These are phyloP conservation scores for Kwoniella bestiolae DNA, from an alignment of 768 basidiomycete species.

Conservation along the genomic window DNA sequence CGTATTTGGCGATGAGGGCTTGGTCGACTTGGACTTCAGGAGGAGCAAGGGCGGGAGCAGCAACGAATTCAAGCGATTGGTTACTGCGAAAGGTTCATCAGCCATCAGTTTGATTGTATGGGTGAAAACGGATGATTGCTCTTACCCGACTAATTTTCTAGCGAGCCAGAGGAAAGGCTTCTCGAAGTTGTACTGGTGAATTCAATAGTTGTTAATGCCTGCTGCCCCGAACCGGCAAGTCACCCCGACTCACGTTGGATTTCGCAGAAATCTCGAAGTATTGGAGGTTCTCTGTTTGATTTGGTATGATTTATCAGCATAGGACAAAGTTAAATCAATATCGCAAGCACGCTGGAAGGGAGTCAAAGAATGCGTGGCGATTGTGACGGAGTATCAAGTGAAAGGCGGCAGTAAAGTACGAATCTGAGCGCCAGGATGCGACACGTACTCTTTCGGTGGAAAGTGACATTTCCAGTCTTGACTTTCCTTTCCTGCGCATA, in stretches of 20 bases:
- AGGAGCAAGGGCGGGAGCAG: constrained; percentile 91
- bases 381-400: too few species aligned
- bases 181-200: constrained; percentile 84
- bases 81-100: constrained; percentile 63
- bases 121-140: constrained; percentile 21
- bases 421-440: not conserved
- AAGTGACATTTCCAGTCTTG: constrained; percentile 96
- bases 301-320: too few species aligned
- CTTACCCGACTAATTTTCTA: constrained; percentile 94
- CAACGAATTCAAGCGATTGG: constrained; percentile 86
- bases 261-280: constrained; percentile 99
- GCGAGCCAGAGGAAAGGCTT: constrained; percentile 99
- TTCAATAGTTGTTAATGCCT: not conserved
- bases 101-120: not conserved
- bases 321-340: too few species aligned
- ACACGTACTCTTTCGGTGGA: constrained; percentile 86
- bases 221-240: not conserved
- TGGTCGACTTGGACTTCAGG: constrained; percentile 87
- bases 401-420: too few species aligned
- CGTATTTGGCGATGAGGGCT: constrained; percentile 76
- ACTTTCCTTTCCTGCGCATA: constrained; percentile 92
- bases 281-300: constrained; percentile 76
- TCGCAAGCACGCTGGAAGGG: too few species aligned
- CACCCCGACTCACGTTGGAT: constrained; percentile 68
- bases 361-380: constrained; percentile 3